Evolutionary conservation across 345 rosid species (phyloP).

Genomic region (Geranium rotundifolium): DNA sequence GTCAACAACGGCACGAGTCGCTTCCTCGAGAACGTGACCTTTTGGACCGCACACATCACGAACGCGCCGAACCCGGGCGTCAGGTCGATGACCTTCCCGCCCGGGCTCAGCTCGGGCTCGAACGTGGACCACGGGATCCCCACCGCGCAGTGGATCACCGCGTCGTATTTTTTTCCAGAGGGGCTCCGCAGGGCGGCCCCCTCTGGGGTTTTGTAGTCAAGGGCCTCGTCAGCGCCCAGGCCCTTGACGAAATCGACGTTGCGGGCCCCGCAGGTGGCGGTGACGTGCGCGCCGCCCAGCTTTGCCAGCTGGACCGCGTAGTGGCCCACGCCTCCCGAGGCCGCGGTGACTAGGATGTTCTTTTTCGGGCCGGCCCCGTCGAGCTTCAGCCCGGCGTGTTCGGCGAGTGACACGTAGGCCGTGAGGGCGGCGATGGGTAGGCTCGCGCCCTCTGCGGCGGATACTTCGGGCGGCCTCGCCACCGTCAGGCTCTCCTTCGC

Average conservation of each 20-base stretch:
- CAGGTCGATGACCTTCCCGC: constrained; percentile 15
- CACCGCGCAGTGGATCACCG: constrained; percentile 15
- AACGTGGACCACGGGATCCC: constrained; percentile 15
- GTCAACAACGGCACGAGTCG: constrained; percentile 13
- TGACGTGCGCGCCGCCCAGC: constrained; percentile 17
- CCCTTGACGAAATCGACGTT: constrained; percentile 13
- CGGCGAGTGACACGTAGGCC: constrained; percentile 16
- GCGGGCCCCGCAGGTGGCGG: constrained; percentile 19
- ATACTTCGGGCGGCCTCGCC: constrained; percentile 17
- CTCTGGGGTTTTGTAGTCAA: constrained; percentile 18
- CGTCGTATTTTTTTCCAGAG: constrained; percentile 17
- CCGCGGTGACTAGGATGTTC: constrained; percentile 18
- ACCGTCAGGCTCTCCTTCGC: constrained; percentile 11
- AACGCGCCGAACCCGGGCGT: constrained; percentile 9
- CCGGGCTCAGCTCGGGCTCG: constrained; percentile 12
- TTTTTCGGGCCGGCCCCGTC: constrained; percentile 9
- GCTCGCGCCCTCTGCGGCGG: constrained; percentile 17
- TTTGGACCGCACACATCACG: constrained; percentile 8
- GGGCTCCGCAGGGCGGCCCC: constrained; percentile 20
- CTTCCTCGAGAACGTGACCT: constrained; percentile 15
- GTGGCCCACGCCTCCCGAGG: constrained; percentile 22
- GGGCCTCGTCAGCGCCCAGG: constrained; percentile 17
- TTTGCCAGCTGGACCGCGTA: constrained; percentile 17
- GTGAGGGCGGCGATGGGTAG: constrained; percentile 18
- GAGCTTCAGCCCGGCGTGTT: constrained; percentile 15